Evolutionary conservation across 192 early-diverging fungal species (phyloP), one percentile per base, ranked within the genome.

Genomic region (Chytriomyces sp.): DNA sequence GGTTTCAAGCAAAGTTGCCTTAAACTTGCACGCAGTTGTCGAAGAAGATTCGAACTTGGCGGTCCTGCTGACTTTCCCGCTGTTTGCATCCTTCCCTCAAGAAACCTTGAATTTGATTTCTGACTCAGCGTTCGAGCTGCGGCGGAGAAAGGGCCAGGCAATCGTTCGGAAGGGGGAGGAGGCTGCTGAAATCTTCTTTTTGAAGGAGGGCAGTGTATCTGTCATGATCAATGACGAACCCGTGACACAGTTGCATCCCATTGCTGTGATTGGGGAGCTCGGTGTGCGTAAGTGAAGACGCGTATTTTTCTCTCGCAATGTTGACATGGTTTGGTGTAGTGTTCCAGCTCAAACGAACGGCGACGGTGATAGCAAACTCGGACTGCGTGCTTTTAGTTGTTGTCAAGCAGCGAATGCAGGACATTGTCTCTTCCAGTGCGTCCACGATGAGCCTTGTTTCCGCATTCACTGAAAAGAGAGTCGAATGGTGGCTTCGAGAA

Each of bases 161-260:
- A 83, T 83, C 44, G 69, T 83, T 1, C 57, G 53, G 11, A 80
- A 83, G 62, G 82, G 82, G 5, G 82, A 83, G 5, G 72, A 62
- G 61, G 81, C 69, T 6, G 77, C 76, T 5, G 82, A 84, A 50
- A 80, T 84, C 9, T 84, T 77, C 64, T 82, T 84, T 66, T 20
- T 82, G 5, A 65, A 43, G 9, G 53, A 68, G 45, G 82, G 82
- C 43, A 43, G 72, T 9, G 82, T 82, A 20, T 16, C 60, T 23
- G 57, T 84, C 28, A 70, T 81, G 46, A 50, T 20, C 50, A 43
- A 71, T 20, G 24, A 23, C 45, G 24, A 50, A 11, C 44, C 20
- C 9, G 69, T 76, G 28, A 63, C 78, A 24, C 50, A 76, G 48
- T 26, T 77, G n/a, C 16, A 67, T 45, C 74, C 57, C 16, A 9